Conservation (phyloP, 202 grass and related monocot genomes). For the Elaeis oleifera region DNA sequence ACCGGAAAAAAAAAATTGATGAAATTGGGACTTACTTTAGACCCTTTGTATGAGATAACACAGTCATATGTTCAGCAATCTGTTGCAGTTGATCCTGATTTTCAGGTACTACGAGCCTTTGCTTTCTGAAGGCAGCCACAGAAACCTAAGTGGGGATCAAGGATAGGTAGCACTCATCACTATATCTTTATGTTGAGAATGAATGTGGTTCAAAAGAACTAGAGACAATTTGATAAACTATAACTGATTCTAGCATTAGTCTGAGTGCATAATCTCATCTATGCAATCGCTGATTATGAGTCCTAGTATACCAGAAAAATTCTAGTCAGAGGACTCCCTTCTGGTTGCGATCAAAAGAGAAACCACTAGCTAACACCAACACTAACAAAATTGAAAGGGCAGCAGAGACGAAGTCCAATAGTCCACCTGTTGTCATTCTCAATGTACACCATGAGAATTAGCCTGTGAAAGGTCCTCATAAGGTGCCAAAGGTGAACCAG, state of each 20-base stretch:
- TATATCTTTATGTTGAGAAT: too few relatives aligned
- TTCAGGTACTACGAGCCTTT: constrained; percentile 29
- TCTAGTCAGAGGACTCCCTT: constrained; percentile 7
- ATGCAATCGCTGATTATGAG: too few relatives aligned
- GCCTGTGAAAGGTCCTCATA: constrained; percentile 12
- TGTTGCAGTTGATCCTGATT: constrained; percentile 30
- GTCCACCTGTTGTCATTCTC: constrained; percentile 21
- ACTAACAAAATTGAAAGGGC: constrained; percentile 10
- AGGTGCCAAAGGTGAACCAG: constrained; percentile 7
- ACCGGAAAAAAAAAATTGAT: background rate
- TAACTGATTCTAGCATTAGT: too few relatives aligned
- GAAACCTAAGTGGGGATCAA: constrained; percentile 29
- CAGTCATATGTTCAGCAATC: background rate
- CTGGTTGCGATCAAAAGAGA: constrained; percentile 14
- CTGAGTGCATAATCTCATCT: too few relatives aligned
- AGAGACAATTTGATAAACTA: too few relatives aligned
- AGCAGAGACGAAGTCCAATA: constrained; percentile 17
- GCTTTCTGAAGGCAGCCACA: constrained; percentile 47
- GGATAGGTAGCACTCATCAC: too few relatives aligned
- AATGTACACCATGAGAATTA: constrained; percentile 20
- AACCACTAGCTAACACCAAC: constrained; percentile 11
- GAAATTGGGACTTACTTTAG: constrained; percentile 33
- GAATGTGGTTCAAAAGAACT: too few relatives aligned
- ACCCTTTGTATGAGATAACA: constrained; percentile 31
- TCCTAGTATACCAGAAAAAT: constrained; percentile 22